phyloP scores from a whole-genome alignment of 2,329 filamentous ascomycete species.

The Teratosphaeria epicoccoides region DNA sequence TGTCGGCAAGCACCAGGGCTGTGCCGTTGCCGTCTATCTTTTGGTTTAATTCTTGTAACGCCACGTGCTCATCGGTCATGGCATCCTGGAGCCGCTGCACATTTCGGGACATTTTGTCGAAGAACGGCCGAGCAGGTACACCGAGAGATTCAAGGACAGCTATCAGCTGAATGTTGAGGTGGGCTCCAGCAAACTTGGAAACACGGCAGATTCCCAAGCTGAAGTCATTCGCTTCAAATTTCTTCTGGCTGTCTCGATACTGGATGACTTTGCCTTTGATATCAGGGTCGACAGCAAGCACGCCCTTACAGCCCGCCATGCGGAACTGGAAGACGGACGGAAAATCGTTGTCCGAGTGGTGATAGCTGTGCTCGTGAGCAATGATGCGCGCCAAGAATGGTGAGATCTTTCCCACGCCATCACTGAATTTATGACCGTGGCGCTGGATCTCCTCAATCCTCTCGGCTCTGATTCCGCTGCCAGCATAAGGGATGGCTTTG shows the following conservation, averaged over 20 bases:
- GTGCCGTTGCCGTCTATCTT: slow-evolving; percentile 79
- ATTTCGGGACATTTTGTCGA: slow-evolving; percentile 56
- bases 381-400: slow-evolving; percentile 63
- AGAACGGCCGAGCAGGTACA: slow-evolving; percentile 56
- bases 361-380: slow-evolving; percentile 55
- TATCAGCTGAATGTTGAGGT: slow-evolving; percentile 84
- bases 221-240: slow-evolving; percentile 63
- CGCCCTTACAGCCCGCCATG: slow-evolving; percentile 83
- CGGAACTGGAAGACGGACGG: slow-evolving; percentile 89
- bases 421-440: slow-evolving; percentile 66
- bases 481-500: slow-evolving; percentile 52
- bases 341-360: slow-evolving; percentile 38
- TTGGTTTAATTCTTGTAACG: slow-evolving; percentile 57
- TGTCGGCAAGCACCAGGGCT: slow-evolving; percentile 60
- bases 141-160: slow-evolving; percentile 70
- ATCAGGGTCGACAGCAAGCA: slow-evolving; percentile 61
- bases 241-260: slow-evolving; percentile 75
- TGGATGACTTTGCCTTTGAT: slow-evolving; percentile 57
- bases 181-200: slow-evolving; percentile 65
- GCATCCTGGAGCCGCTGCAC: slow-evolving; percentile 58
- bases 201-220: slow-evolving; percentile 77
- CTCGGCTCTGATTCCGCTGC: slow-evolving; percentile 41
- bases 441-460: slow-evolving; percentile 59
- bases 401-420: slow-evolving; percentile 92
- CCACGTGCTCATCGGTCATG: slow-evolving; percentile 54